These are phyloP conservation scores for Coemansia sp. DNA, from an alignment of 192 early-diverging fungal genomes.

Conservation along the genomic window DNA sequence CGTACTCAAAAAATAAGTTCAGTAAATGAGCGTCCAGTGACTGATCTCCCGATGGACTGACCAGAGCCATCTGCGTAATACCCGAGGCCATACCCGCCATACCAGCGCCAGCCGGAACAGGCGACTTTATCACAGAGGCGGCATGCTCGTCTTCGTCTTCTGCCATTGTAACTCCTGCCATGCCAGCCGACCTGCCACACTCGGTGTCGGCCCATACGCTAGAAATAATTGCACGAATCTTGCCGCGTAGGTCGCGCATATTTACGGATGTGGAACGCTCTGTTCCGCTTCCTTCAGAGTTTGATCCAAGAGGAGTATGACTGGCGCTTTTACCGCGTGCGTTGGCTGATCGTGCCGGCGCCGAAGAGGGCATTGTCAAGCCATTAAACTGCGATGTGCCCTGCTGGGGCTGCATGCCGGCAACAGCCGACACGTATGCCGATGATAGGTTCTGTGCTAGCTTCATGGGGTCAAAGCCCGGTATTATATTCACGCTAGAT, in stretches of 20 bases:
- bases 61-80: conserved; percentile 2
- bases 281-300: neutral
- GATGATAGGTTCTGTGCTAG: conserved; percentile 50
- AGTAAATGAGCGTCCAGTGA: conserved; percentile 49
- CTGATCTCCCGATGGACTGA: conserved; percentile 40
- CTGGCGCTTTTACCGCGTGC: conserved; percentile 49
- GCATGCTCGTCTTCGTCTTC: conserved; percentile 31
- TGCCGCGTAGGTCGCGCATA: conserved; percentile 38
- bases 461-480: conserved; percentile 35
- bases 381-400: neutral
- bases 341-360: conserved; percentile 15
- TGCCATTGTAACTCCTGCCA: conserved; percentile 44
- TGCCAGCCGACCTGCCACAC: conserved; percentile 49
- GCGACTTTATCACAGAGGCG: neutral
- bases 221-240: conserved; percentile 43
- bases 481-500: conserved; percentile 5
- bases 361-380: neutral
- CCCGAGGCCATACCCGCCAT: neutral
- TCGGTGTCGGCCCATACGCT: conserved; percentile 53
- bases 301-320: conserved; percentile 17
- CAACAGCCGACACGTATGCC: conserved; percentile 42
- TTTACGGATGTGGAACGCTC: conserved; percentile 14
- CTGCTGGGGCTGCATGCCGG: conserved; percentile 4
- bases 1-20: conserved; percentile 40
- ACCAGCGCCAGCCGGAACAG: neutral